A percentile compares a stretch with the other conserved stretches of the same genome.
phyloP scores from a whole-genome alignment of 495 filamentous ascomycete genomes.

The Eremomyces bilateralis region DNA sequence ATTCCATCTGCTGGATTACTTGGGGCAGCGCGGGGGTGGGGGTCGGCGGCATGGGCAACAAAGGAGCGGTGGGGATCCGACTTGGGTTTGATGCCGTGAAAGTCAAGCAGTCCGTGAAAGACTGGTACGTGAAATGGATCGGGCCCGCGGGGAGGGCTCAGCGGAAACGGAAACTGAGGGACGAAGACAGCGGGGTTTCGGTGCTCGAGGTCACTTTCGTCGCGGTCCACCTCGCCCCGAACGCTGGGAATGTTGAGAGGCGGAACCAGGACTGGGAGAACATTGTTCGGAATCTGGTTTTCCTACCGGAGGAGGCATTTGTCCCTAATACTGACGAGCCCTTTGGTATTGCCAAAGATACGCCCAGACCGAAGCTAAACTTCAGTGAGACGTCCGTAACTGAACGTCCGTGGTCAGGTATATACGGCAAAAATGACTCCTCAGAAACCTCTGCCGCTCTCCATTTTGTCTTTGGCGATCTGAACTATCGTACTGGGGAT shows the following conservation, averaged over 20 bases:
- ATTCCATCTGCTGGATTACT: slow-evolving; percentile 33
- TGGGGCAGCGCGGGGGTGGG: slow-evolving; percentile 65
- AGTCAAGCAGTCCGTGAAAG: neutral
- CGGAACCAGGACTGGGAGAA: slow-evolving; percentile 71
- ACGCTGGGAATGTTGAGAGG: slow-evolving; percentile 46
- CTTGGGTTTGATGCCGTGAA: slow-evolving; percentile 30
- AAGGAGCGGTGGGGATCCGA: slow-evolving; percentile 68
- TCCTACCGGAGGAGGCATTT: slow-evolving; percentile 22
- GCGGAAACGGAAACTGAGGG: too few species aligned
- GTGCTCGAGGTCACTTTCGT: slow-evolving; percentile 56
- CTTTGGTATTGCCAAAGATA: neutral
- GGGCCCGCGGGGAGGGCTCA: too few species aligned
- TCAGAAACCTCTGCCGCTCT: too few species aligned
- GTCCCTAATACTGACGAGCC: slow-evolving; percentile 1
- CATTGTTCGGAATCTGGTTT: slow-evolving; percentile 61
- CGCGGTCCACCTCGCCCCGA: slow-evolving; percentile 71
- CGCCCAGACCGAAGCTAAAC: neutral
- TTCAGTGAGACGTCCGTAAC: neutral
- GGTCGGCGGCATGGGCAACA: slow-evolving; percentile 73
- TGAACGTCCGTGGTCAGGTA: too few species aligned
- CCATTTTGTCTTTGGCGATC: slow-evolving; percentile 70
- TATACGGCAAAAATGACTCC: too few species aligned
- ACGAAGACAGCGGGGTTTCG: slow-evolving; percentile 11
- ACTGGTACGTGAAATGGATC: too few species aligned
- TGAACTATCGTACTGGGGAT: slow-evolving; percentile 76